Evolutionary conservation across 805 yeast genomes (phyloP).

Genomic region (Candida stauntonica): DNA sequence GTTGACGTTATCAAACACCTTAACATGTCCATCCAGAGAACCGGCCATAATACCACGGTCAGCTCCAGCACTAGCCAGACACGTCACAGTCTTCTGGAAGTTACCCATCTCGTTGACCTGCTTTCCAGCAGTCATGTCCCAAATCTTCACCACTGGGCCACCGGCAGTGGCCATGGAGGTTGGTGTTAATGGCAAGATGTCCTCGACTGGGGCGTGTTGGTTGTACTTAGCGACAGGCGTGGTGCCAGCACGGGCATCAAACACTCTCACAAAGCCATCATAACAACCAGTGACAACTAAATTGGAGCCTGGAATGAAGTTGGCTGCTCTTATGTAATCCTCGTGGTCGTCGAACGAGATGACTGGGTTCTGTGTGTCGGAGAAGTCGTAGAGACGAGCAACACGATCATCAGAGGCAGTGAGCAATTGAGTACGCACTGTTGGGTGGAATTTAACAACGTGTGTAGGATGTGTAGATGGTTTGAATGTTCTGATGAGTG

Average conservation of each 20-base stretch:
- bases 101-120: conserved; percentile 67
- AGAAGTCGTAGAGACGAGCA: conserved; percentile 84
- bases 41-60: conserved; percentile 86
- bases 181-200: conserved; percentile 68
- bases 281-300: conserved; percentile 91
- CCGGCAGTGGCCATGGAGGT: conserved; percentile 72
- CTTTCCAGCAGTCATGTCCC: conserved; percentile 87
- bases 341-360: conserved; percentile 67
- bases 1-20: conserved; percentile 75
- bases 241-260: conserved; percentile 65
- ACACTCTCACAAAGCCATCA: conserved; percentile 80
- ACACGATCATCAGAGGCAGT: conserved; percentile 91
- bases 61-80: conserved; percentile 61
- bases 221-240: conserved; percentile 60
- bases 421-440: conserved; percentile 64
- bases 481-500: conserved; percentile 70
- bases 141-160: conserved; percentile 77
- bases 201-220: conserved; percentile 83
- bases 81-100: conserved; percentile 91
- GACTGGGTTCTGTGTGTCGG: conserved; percentile 70
- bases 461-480: conserved; percentile 89
- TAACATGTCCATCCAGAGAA: conserved; percentile 95
- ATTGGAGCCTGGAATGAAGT: conserved; percentile 74
- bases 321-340: conserved; percentile 84
- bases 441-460: conserved; percentile 88